Evolutionary conservation across 2,329 filamentous ascomycete species (phyloP), one percentile per base, ranked within the genome.

Genomic region (Atkinsonella hypoxylon): DNA sequence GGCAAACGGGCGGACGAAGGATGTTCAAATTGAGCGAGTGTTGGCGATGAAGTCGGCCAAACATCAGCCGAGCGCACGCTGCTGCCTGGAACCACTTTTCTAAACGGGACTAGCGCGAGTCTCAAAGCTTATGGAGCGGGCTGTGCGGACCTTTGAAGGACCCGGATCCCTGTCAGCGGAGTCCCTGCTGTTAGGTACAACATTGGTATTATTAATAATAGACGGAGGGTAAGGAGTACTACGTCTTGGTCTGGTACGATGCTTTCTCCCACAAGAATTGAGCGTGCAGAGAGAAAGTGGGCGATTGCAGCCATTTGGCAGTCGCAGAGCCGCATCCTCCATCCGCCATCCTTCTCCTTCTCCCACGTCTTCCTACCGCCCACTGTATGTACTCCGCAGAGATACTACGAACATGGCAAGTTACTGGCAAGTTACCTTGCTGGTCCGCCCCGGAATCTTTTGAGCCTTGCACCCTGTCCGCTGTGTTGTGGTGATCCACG

Each of bases 51-150:
- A 13, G 48, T n/a, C 30, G 39, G 39, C 36, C 22, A 50, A 53
- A 52, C 53, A 41, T 54, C 54, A 57, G 55, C 56, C 50, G 53
- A 53, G 53, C 47, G 50, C 26, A 54, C 52, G 55, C 54, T 58
- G 58, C 58, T 59, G 58, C 58, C 58, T 59, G 45, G 52, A 55
- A 9, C 18, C 41, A 31, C 42, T 22, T 34, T 3, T 17, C 54
- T 18, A 41, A 53, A 49, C 8, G 3, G 53, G 55, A 47, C 41
- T 57, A 58, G 56, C 48, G 54, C 44, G 22, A 15, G 36, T 46
- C 48, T 39, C 30, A 46, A 48, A 31, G 50, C 51, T 56, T 54
- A 51, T 52, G 51, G 51, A 7, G 50, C 34, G 47, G 50, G 50
- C 51, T 47, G 43, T 42, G 53, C 30, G 50, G 53, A 57, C 30